Evolutionary conservation across 345 rosid species (phyloP).

Genomic region (Punica granatum): DNA sequence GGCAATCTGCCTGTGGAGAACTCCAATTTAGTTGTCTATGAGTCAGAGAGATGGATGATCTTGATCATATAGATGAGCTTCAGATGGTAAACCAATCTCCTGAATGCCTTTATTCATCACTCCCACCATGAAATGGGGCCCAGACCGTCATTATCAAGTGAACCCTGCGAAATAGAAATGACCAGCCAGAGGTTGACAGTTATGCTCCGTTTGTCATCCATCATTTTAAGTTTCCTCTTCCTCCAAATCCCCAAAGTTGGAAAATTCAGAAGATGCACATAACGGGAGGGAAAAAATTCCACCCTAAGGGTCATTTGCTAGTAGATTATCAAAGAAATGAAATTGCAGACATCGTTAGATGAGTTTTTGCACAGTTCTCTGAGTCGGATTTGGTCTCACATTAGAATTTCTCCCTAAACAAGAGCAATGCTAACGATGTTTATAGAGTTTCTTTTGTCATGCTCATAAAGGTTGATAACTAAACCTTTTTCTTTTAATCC

Average conservation of each 20-base stretch:
- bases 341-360: neutral
- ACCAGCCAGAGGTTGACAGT: neutral
- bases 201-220: no score
- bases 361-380: neutral
- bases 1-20: neutral
- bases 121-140: conserved; percentile 91
- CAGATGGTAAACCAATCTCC: conserved; percentile 1
- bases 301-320: no score
- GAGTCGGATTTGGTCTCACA: neutral
- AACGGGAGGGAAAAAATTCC: no score
- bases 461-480: no score
- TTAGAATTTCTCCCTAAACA: neutral
- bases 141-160: conserved; percentile 59
- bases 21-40: no score
- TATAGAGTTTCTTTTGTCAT: no score
- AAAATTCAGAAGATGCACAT: no score
- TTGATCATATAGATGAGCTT: no score
- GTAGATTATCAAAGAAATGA: neutral
- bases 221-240: no score
- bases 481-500: neutral
- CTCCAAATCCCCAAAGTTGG: no score
- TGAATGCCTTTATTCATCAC: neutral
- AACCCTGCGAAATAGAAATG: conserved; percentile 40
- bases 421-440: neutral
- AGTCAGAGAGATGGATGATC: no score